A percentile compares a stretch with the other conserved stretches of the same genome.
phyloP scores from a whole-genome alignment of 2,329 filamentous ascomycete species.

The Aurifilum marmelostoma region DNA sequence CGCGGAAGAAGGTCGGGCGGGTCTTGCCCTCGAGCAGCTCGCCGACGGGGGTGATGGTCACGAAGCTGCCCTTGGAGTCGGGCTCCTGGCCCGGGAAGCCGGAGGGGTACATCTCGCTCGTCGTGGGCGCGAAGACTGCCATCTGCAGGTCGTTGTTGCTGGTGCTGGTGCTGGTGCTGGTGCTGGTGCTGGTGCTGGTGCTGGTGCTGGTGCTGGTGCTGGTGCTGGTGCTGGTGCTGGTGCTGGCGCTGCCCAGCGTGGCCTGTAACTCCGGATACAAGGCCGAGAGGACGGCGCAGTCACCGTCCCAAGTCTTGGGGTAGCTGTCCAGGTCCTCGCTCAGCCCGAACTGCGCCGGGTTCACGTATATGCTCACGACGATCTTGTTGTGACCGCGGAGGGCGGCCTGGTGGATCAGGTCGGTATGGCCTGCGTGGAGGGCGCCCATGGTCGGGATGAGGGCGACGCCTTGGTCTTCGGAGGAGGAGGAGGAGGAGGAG shows the following conservation, averaged over 20 bases:
- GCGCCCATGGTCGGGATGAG: conserved; percentile 98
- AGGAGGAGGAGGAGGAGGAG: conserved; percentile 49
- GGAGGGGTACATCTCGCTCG: conserved; percentile 84
- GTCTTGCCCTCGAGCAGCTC: conserved; percentile 82
- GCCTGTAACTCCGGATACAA: conserved; percentile 69
- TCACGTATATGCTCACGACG: conserved; percentile 91
- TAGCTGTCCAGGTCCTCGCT: conserved; percentile 88
- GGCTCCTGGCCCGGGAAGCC: conserved; percentile 73
- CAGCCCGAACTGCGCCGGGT: conserved; percentile 92
- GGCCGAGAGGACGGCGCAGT: conserved; percentile 66
- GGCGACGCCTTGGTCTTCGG: conserved; percentile 71
- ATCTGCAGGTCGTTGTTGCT: conserved; percentile 11
- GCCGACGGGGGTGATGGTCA: conserved; percentile 85
- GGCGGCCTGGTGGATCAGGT: conserved; percentile 82
- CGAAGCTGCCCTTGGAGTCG: conserved; percentile 81
- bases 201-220: conserved; percentile 47
- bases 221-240: conserved; percentile 32
- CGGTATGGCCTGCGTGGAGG: conserved; percentile 88
- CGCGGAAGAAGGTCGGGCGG: conserved; percentile 92
- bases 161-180: conserved; percentile 32
- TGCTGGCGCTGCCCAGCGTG: conserved; percentile 48
- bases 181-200: conserved; percentile 50
- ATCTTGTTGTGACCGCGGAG: conserved; percentile 79
- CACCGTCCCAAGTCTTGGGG: conserved; percentile 84
- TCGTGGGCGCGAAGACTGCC: conserved; percentile 85